These are phyloP conservation scores for Magnusiomyces paraingens DNA, from an alignment of 1,139 yeast genomes.

Conservation along the genomic window DNA sequence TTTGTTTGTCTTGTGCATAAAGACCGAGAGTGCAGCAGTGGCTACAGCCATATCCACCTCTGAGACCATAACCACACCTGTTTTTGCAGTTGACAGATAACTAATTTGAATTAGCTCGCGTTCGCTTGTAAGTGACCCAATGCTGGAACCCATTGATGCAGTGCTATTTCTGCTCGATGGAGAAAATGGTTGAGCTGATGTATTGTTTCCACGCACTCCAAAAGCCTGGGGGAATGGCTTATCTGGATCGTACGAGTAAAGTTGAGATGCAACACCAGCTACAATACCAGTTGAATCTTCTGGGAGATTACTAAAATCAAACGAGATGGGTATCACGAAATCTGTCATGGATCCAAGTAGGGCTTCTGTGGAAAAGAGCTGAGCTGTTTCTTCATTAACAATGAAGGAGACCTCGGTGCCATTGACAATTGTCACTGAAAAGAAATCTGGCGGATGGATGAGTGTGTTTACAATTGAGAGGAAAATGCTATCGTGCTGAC, in stretches of 20 bases:
- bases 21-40: constrained; percentile 14
- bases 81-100: constrained; percentile 56
- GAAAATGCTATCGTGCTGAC: constrained; percentile 21
- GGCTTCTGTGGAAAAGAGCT: constrained; percentile 31
- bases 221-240: not conserved
- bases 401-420: constrained; percentile 54
- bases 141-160: not conserved
- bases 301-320: constrained; percentile 52
- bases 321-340: constrained; percentile 48
- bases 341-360: constrained; percentile 56
- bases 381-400: constrained; percentile 35
- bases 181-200: not conserved
- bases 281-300: constrained; percentile 62
- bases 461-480: constrained; percentile 25
- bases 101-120: constrained; percentile 38
- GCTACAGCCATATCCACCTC: constrained; percentile 40
- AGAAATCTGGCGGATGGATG: constrained; percentile 42
- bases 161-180: not conserved
- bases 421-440: constrained; percentile 51
- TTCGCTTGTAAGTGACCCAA: not conserved
- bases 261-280: constrained; percentile 48
- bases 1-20: not conserved
- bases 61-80: constrained; percentile 57
- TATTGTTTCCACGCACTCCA: not conserved
- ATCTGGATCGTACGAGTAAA: constrained; percentile 1